Evolutionary conservation across 352 stramenopile genomes (phyloP).

Genomic region (Globisporangium solare): DNA sequence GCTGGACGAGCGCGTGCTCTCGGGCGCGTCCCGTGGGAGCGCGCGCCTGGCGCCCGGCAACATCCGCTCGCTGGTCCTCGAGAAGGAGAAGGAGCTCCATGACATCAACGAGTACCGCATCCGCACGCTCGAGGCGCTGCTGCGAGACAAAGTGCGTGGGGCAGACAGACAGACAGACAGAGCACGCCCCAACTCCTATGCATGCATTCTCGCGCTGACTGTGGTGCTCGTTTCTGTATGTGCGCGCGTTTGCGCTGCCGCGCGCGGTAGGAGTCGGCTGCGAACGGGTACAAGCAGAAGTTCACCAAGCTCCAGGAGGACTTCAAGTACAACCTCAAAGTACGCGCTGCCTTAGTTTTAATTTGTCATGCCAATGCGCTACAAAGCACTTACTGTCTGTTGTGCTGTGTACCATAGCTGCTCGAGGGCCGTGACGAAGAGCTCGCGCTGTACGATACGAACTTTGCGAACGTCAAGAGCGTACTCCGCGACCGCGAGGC

Average conservation of each 20-base stretch:
- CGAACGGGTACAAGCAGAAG: conserved; percentile 56
- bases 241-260: too few relatives aligned
- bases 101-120: conserved; percentile 92
- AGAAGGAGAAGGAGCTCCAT: conserved; percentile 90
- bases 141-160: conserved; percentile 73
- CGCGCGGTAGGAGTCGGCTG: conserved; percentile 30
- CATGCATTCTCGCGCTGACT: too few relatives aligned
- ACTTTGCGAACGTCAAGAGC: conserved; percentile 75
- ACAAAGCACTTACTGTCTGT: background rate
- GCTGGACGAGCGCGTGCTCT: conserved; percentile 11
- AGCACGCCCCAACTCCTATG: too few relatives aligned
- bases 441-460: conserved; percentile 82
- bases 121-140: conserved; percentile 63
- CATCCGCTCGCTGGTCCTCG: conserved; percentile 84
- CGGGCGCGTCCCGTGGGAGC: background rate
- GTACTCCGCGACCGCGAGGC: conserved; percentile 68
- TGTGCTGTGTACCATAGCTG: conserved; percentile 19
- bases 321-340: conserved; percentile 92
- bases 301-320: conserved; percentile 88
- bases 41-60: conserved; percentile 45
- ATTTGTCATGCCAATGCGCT: too few relatives aligned
- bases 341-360: conserved; percentile 2
- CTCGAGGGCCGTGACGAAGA: conserved; percentile 89
- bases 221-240: too few relatives aligned
- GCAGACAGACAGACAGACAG: too few relatives aligned